These are phyloP conservation scores for Misopates orontium DNA, from an alignment of 257 asterid genomes.

Conservation along the genomic window DNA sequence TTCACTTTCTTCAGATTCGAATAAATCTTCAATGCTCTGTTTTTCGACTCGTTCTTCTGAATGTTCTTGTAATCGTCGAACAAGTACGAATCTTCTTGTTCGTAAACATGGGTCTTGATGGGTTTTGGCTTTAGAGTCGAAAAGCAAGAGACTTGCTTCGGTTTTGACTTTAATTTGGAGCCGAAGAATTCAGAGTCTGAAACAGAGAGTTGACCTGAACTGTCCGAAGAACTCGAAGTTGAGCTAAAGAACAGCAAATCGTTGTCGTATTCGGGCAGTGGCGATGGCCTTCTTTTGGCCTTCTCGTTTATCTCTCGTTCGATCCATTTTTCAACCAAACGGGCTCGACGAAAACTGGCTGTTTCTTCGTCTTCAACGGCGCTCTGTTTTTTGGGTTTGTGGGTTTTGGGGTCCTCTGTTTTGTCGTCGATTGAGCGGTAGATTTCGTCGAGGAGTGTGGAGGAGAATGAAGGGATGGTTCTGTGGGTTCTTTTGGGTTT, in stretches of 20 bases:
- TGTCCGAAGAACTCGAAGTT: conserved; percentile 70
- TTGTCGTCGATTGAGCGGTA: conserved; percentile 73
- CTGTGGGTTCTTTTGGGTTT: conserved; percentile 32
- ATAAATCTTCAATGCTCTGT: conserved; percentile 60
- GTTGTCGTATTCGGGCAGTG: conserved; percentile 33
- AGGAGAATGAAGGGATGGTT: conserved; percentile 67
- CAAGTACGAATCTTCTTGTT: neutral
- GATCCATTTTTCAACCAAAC: conserved; percentile 70
- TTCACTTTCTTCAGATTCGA: conserved; percentile 67
- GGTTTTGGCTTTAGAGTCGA: conserved; percentile 40
- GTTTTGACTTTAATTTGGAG: conserved; percentile 15
- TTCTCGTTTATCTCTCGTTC: conserved; percentile 42
- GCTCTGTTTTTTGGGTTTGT: conserved; percentile 18
- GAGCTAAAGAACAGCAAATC: conserved; percentile 75
- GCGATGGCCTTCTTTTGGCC: conserved; percentile 14
- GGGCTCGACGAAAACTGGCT: conserved; percentile 36
- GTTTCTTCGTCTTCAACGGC: conserved; percentile 35
- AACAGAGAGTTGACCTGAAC: conserved; percentile 70
- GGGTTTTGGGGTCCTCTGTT: conserved; percentile 21
- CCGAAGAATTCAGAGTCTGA: conserved; percentile 68
- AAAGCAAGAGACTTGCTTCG: conserved; percentile 53
- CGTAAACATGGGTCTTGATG: conserved; percentile 24
- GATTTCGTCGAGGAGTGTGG: conserved; percentile 85
- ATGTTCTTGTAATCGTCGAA: conserved; percentile 6
- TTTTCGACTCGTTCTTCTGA: conserved; percentile 42